Percentiles rank a stretch among this genome's conserved stretches.
phyloP scores from a whole-genome alignment of 225 moss, liverwort and hornwort genomes.

The Climacium dendroides region DNA sequence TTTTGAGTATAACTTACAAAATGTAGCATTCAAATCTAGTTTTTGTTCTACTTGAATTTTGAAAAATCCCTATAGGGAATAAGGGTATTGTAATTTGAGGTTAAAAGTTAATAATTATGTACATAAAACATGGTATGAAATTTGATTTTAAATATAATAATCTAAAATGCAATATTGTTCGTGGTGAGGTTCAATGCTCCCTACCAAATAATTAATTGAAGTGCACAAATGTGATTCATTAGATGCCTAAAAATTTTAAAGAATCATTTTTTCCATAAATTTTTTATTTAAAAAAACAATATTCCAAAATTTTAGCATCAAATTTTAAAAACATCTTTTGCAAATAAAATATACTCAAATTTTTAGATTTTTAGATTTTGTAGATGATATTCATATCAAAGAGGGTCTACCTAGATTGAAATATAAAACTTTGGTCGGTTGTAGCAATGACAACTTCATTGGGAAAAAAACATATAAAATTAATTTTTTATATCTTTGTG shows the following conservation, averaged over 20 bases:
- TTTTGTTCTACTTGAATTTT: neutral
- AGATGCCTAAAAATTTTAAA: neutral
- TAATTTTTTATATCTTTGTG: neutral
- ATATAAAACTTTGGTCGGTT: neutral
- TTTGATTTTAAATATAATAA: neutral
- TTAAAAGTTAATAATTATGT: neutral
- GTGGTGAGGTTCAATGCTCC: fast-evolving
- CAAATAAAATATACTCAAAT: fast-evolving
- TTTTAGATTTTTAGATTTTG: too few species aligned
- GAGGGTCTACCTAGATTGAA: neutral
- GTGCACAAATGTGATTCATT: neutral
- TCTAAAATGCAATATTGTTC: fast-evolving
- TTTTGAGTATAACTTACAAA: neutral
- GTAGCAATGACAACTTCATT: fast-evolving
- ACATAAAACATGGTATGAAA: neutral
- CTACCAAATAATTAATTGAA: neutral
- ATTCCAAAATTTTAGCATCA: too few species aligned
- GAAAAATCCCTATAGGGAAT: neutral
- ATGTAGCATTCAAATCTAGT: neutral
- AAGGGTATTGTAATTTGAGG: neutral
- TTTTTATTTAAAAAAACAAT: neutral
- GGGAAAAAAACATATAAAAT: too few species aligned
- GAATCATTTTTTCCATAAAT: fast-evolving
- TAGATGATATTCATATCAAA: neutral
- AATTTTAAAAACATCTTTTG: neutral